Evolutionary conservation across 495 filamentous ascomycete species (phyloP).

Genomic region (Pseudoneurospora amorphoporcata): DNA sequence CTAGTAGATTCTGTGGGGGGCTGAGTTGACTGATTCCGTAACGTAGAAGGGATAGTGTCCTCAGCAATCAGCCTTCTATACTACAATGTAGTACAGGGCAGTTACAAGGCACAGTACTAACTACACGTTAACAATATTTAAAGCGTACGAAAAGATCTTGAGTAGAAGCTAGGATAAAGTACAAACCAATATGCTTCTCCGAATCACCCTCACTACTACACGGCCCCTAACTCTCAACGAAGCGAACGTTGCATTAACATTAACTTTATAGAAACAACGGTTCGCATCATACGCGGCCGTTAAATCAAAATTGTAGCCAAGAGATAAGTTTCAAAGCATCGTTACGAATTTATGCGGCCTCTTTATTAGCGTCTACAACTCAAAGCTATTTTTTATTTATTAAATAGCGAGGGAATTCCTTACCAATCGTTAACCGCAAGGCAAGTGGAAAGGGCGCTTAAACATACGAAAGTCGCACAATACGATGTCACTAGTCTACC

Average conservation of each 20-base stretch:
- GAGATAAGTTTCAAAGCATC: slow-evolving; percentile 7
- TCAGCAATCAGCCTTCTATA: too few species aligned
- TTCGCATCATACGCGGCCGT: not conserved
- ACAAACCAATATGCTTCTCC: slow-evolving; percentile 14
- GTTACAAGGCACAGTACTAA: too few species aligned
- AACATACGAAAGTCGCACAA: slow-evolving; percentile 4
- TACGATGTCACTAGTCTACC: slow-evolving; percentile 6
- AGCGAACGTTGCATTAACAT: slow-evolving; percentile 11
- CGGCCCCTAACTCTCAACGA: slow-evolving; percentile 20
- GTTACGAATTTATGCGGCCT: slow-evolving; percentile 28
- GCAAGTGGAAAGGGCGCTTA: slow-evolving; percentile 11
- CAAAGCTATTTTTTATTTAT: slow-evolving; percentile 31
- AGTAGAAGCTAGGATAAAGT: not conserved
- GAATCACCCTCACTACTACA: slow-evolving; percentile 18
- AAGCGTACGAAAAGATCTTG: slow-evolving; percentile 28
- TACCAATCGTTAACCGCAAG: not conserved
- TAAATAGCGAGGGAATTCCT: slow-evolving; percentile 35
- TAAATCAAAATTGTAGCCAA: slow-evolving; percentile 1
- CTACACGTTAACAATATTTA: too few species aligned
- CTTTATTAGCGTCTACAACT: slow-evolving; percentile 26
- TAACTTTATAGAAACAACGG: not conserved
- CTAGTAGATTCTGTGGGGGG: too few species aligned
- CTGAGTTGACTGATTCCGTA: too few species aligned
- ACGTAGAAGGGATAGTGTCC: too few species aligned
- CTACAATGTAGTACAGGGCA: too few species aligned